These are phyloP conservation scores for Ceratobasidium theobromae DNA, from an alignment of 1,284 basidiomycete species.

Conservation along the genomic window DNA sequence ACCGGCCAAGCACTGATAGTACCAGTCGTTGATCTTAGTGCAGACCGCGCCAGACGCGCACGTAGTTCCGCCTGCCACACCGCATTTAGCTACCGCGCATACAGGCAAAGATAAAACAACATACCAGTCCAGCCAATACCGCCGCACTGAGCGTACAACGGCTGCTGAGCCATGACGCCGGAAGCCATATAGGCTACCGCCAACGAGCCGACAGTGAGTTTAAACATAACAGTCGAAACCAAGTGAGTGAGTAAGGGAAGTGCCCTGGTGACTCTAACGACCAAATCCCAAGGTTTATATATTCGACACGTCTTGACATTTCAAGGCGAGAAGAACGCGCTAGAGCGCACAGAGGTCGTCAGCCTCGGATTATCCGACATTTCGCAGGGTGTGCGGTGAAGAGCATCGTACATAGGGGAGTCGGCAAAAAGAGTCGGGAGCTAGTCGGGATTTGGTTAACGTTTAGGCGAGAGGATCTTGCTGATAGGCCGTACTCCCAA, in stretches of 20 bases:
- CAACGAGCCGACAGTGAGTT: constrained; percentile 20
- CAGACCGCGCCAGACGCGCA: constrained; percentile 41
- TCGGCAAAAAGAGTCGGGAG: constrained; percentile 26
- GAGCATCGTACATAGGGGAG: background rate
- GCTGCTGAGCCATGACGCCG: constrained; percentile 26
- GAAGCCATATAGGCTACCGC: constrained; percentile 29
- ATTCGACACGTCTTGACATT: background rate
- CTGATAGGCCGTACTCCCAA: no score
- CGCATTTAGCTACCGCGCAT: no score
- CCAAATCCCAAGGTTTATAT: background rate
- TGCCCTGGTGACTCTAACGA: constrained; percentile 3
- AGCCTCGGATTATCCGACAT: constrained; percentile 26
- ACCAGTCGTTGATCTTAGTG: constrained; percentile 51
- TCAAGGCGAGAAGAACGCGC: background rate
- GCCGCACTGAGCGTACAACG: constrained; percentile 33
- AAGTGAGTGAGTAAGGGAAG: no score
- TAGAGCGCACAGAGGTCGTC: background rate
- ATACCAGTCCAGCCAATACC: constrained; percentile 31
- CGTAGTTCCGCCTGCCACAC: constrained; percentile 12
- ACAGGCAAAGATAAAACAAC: background rate
- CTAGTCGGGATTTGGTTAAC: constrained; percentile 18
- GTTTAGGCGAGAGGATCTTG: no score
- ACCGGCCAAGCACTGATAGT: constrained; percentile 59
- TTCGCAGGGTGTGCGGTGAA: constrained; percentile 8
- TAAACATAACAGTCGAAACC: background rate